These are phyloP conservation scores for Peronospora destructor DNA, from an alignment of 352 stramenopile genomes.

Conservation along the genomic window DNA sequence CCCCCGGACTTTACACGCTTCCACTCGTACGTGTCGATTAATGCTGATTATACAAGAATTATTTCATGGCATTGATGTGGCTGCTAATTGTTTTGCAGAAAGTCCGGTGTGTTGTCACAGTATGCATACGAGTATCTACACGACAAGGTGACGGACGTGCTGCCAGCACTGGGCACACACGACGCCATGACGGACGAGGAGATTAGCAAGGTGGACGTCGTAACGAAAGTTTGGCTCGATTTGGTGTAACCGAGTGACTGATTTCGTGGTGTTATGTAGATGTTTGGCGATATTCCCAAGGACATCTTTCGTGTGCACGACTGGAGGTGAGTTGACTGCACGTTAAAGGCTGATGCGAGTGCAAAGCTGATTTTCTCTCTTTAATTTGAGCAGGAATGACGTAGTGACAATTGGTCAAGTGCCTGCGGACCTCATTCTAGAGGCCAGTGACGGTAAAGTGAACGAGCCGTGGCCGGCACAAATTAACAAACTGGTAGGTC, in stretches of 20 bases:
- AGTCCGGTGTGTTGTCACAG: constrained; percentile 89
- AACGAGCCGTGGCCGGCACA: constrained; percentile 94
- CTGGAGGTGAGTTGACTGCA: constrained; percentile 75
- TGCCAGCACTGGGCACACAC: constrained; percentile 94
- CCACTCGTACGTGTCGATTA: constrained; percentile 73
- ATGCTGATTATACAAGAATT: neutral
- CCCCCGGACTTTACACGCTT: constrained; percentile 96
- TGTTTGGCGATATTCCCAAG: constrained; percentile 90
- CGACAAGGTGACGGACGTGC: constrained; percentile 77
- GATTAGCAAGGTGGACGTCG: constrained; percentile 56
- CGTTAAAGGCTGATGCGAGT: neutral
- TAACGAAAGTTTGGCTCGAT: neutral
- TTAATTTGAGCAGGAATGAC: constrained; percentile 72
- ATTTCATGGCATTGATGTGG: neutral
- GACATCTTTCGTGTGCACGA: constrained; percentile 91
- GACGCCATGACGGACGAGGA: constrained; percentile 92
- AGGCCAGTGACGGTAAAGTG: constrained; percentile 92
- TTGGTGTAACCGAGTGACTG: neutral
- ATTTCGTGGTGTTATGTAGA: constrained; percentile 33
- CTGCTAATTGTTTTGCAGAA: constrained; percentile 34
- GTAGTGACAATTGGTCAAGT: constrained; percentile 94
- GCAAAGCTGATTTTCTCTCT: constrained; percentile 1
- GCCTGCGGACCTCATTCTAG: constrained; percentile 85
- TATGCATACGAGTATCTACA: constrained; percentile 91
- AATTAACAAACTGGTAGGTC: constrained; percentile 90